Evolutionary conservation across 495 filamentous ascomycete species (phyloP), one percentile per base, ranked within the genome.

Genomic region (Hypomontagnella submonticulosa): DNA sequence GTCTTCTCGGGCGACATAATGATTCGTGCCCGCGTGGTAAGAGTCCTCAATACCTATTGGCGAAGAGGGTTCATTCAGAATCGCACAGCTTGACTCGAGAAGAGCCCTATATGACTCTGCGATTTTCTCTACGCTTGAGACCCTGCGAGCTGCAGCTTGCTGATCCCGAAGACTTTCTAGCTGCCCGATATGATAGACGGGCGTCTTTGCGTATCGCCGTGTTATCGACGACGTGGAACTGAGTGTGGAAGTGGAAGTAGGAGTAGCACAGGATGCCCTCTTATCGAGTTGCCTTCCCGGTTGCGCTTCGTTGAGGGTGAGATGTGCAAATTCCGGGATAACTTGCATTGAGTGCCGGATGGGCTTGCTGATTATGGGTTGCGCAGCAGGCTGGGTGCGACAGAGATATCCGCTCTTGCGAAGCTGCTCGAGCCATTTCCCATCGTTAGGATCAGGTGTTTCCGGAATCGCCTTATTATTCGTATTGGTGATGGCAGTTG

Each of bases 81-180:
- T 47, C 12, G 54, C 47, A 27, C 66, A 63, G 15, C 75, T 73
- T 0, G 76, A 77, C 10, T 78, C 74, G 3, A 82, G 57, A 0
- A 83, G 50, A 1, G 77, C 78, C 11, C 69, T 61, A 61, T 82
- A 83, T 15, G 80, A 79, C 23, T 80, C 79, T 10, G 80, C 80
- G 20, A 83, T 79, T 40, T 72, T 67, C 47, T 81, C 79, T 30
- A 77, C 71, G 64, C 75, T 78, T 1, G 75, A 72, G 4, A 70
- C 69, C 43, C 70, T 72, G 34, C 63, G 65, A 46, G 63, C 41
- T 7, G 51, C 64, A 4, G 59, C n/a, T 16, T 54, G 61, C 1
- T 69, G 62, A 20, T 78, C 71, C 42, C 51, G 58, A 18, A 59
- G 60, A 18, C 47, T 65, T 48, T 81, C 79, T 3, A 80, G 69